Conservation (phyloP, 1,139 yeast species). For the Sugiyamaella paludigena region DNA sequence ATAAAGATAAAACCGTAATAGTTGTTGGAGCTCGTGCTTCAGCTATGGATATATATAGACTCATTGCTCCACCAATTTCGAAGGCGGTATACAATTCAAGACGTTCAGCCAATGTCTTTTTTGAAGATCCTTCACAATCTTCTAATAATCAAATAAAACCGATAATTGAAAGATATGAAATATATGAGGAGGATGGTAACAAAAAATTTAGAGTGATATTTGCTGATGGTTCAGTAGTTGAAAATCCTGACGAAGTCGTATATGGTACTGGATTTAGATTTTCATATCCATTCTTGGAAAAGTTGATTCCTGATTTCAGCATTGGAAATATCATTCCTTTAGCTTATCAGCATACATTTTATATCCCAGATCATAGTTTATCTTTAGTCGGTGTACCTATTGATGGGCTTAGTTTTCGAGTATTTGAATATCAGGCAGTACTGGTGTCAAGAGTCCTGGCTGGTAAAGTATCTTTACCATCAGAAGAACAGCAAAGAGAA, state of each 20-base stretch:
- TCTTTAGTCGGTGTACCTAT: slow-evolving; percentile 17
- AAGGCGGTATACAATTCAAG: slow-evolving; percentile 14
- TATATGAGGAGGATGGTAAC: slow-evolving; percentile 8
- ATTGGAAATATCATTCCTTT: slow-evolving; percentile 13
- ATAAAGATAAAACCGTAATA: slow-evolving; percentile 44
- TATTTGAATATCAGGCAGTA: slow-evolving; percentile 19
- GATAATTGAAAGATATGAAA: slow-evolving; percentile 11
- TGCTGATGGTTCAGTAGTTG: slow-evolving; percentile 9
- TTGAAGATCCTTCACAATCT: not conserved
- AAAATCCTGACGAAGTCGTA: slow-evolving; percentile 13
- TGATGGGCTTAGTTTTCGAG: slow-evolving; percentile 16
- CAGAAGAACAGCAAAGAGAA: slow-evolving; percentile 13
- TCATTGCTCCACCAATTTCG: slow-evolving; percentile 11
- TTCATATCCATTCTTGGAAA: slow-evolving; percentile 9
- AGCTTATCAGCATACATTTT: slow-evolving; percentile 18
- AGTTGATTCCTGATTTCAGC: slow-evolving; percentile 13
- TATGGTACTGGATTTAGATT: slow-evolving; percentile 16
- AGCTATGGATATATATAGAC: slow-evolving; percentile 17
- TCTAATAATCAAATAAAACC: slow-evolving; percentile 6
- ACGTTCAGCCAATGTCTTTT: slow-evolving; percentile 6
- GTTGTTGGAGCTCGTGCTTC: slow-evolving; percentile 47
- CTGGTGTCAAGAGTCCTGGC: slow-evolving; percentile 16
- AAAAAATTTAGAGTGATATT: slow-evolving; percentile 9
- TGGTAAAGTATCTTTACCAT: slow-evolving; percentile 13
- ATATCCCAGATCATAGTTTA: slow-evolving; percentile 12